Conservation (phyloP, 176 grass and related monocot genomes). For the Juncus effusus region DNA sequence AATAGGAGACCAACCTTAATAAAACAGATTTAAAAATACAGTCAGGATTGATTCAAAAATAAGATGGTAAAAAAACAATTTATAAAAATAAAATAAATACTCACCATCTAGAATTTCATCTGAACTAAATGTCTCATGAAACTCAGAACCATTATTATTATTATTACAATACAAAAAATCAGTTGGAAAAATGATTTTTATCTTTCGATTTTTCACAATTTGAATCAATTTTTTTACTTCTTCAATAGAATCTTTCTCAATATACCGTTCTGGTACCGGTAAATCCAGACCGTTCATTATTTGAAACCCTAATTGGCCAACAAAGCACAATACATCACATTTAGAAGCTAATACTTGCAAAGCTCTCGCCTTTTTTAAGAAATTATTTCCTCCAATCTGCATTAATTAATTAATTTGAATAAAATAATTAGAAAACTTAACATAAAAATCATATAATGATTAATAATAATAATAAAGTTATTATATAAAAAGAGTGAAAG, state of each 20-base stretch:
- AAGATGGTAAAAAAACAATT: not conserved
- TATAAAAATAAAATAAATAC: conserved; percentile 22
- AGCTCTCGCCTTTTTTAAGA: conserved; percentile 60
- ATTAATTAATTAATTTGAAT: conserved; percentile 24
- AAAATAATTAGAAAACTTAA: not conserved
- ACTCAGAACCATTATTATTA: conserved; percentile 20
- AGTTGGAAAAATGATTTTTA: conserved; percentile 78
- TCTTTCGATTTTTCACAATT: conserved; percentile 41
- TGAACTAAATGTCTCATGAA: conserved; percentile 34
- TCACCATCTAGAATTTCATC: conserved; percentile 51
- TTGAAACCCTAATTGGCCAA: conserved; percentile 87
- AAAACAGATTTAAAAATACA: not conserved
- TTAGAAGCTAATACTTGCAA: conserved; percentile 54
- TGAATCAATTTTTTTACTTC: conserved; percentile 61
- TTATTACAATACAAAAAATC: conserved; percentile 58
- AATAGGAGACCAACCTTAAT: conserved; percentile 67
- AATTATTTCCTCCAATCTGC: conserved; percentile 89
- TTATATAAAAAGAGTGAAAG: not conserved
- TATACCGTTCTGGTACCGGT: conserved; percentile 38
- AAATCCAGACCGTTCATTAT: conserved; percentile 75
- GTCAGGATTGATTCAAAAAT: not conserved
- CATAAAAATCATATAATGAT: not conserved
- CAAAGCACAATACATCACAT: conserved; percentile 69
- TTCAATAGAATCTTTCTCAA: conserved; percentile 50
- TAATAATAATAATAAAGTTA: too few relatives aligned